phyloP scores from a whole-genome alignment of 1,284 basidiomycete species.

The Inonotus obliquus region DNA sequence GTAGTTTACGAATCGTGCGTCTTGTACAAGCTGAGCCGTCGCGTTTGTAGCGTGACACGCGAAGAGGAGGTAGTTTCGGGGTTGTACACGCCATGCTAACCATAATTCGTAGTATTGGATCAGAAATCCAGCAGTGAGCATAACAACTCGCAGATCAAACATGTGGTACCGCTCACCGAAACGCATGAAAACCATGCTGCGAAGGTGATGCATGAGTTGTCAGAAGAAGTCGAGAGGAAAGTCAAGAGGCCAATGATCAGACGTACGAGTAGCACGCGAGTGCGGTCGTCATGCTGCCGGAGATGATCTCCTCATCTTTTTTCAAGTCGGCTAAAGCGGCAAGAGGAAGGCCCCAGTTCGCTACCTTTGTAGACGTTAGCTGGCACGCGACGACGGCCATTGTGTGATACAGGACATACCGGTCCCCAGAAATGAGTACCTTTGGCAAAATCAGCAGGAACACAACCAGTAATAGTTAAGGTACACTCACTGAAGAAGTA shows the following conservation, averaged over 20 bases:
- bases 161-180: slow-evolving; percentile 58
- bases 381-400: slow-evolving; percentile 5
- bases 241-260: slow-evolving; percentile 1
- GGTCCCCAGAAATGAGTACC: slow-evolving; percentile 97
- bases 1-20: slow-evolving; percentile 83
- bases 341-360: slow-evolving; percentile 95
- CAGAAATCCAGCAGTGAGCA: background rate
- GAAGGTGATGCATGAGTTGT: slow-evolving; percentile 9
- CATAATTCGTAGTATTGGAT: slow-evolving; percentile 1
- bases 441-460: slow-evolving; percentile 30
- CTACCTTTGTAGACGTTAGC: slow-evolving; percentile 53
- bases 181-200: slow-evolving; percentile 89
- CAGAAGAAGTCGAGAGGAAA: slow-evolving; percentile 10
- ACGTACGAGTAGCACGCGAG: slow-evolving; percentile 89
- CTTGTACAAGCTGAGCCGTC: slow-evolving; percentile 81
- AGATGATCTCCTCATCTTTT: slow-evolving; percentile 95
- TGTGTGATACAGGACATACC: slow-evolving; percentile 44
- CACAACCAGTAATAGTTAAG: background rate
- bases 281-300: slow-evolving; percentile 91
- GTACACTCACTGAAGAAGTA: slow-evolving; percentile 86
- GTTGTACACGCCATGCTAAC: slow-evolving; percentile 88
- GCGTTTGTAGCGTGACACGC: slow-evolving; percentile 90
- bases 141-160: background rate
- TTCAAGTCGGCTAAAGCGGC: slow-evolving; percentile 85
- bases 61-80: slow-evolving; percentile 91